Evolutionary conservation across 2,329 filamentous ascomycete genomes (phyloP), one percentile per base, ranked within the genome.

Genomic region (Falciphora oryzae): DNA sequence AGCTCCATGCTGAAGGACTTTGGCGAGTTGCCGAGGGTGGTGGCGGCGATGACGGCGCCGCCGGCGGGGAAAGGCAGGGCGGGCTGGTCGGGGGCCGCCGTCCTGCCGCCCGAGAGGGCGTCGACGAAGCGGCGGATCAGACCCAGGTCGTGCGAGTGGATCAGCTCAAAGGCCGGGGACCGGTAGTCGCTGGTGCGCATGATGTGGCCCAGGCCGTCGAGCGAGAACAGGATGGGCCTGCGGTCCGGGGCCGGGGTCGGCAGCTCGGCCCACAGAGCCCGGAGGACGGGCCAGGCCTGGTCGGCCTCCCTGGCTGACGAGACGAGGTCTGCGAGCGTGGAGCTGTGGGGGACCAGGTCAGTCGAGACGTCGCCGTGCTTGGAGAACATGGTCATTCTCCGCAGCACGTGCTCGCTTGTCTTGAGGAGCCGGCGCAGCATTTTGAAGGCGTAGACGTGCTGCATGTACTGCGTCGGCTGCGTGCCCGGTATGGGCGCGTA

Each of bases 121-220:
- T 90, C 86, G 66, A 90, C 76, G 76, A 96, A 96, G 69, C 90
- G 84, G 65, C 87, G 83, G 63, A 96, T 81, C 28, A 97, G 81
- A 29, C 85, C 81, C 35, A 99, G 83, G 72, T 98, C 90, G 77
- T 96, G 92, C 32, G 93, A 84, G 79, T 99, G 95, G 68, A 99
- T 89, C 18, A 81, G 82, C 67, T 91, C 84, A 71, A 86, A 90
- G 29, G 89, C 81, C 1, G 89, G 80, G 67, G 85, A 85, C 68
- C 89, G 85, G 80, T 98, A 99, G 59, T 85, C 86, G 67, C 89
- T 92, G 53, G 87, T 73, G 69, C 83, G 84, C 91, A 96, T 96
- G 76, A 93, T 85, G 79, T 95, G 91, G 64, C 86, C 83, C 50
- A 98, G 81, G 63, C 89, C 89, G 73, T 99, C 95, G 62, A 96